Percentiles rank a stretch among this genome's conserved stretches.
These are phyloP conservation scores for Aspergillus sp. DNA, from an alignment of 2,329 filamentous ascomycete genomes.

Conservation along the genomic window DNA sequence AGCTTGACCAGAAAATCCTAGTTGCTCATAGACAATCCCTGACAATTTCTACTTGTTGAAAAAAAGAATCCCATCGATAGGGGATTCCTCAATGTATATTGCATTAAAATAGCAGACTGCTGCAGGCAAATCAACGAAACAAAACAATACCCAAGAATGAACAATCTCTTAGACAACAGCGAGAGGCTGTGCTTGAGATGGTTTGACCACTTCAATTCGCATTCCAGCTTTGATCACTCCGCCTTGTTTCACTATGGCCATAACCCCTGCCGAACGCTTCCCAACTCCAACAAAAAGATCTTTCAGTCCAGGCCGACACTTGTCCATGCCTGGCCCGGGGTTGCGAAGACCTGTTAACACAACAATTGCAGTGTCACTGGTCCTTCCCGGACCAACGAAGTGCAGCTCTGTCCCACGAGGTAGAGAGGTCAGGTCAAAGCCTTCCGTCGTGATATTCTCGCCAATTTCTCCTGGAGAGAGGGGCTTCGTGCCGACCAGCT, in stretches of 20 bases:
- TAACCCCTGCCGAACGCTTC: constrained; percentile 2
- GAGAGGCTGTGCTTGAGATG: neutral
- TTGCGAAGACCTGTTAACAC: constrained; percentile 1
- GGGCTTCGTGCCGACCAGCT: neutral
- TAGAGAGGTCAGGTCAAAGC: constrained; percentile 8
- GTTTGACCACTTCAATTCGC: constrained; percentile 1
- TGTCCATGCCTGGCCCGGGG: constrained; percentile 3
- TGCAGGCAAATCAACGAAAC: too few species aligned
- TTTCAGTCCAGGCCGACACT: constrained; percentile 1
- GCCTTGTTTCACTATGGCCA: constrained; percentile 3
- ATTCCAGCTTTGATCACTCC: constrained; percentile 1
- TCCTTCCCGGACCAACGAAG: constrained; percentile 1
- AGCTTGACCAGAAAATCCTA: too few species aligned
- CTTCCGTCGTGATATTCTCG: constrained; percentile 14
- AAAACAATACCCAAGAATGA: too few species aligned
- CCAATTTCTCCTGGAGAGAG: constrained; percentile 5
- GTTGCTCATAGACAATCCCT: too few species aligned
- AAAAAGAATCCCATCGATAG: too few species aligned
- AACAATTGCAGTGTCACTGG: neutral
- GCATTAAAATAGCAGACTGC: too few species aligned
- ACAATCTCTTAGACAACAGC: neutral
- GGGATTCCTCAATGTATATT: too few species aligned
- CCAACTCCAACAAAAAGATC: neutral
- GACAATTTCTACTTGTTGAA: too few species aligned
- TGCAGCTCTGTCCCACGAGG: constrained; percentile 7